Conservation (phyloP, 306 rosid genomes). For the Acacia crassicarpa region DNA sequence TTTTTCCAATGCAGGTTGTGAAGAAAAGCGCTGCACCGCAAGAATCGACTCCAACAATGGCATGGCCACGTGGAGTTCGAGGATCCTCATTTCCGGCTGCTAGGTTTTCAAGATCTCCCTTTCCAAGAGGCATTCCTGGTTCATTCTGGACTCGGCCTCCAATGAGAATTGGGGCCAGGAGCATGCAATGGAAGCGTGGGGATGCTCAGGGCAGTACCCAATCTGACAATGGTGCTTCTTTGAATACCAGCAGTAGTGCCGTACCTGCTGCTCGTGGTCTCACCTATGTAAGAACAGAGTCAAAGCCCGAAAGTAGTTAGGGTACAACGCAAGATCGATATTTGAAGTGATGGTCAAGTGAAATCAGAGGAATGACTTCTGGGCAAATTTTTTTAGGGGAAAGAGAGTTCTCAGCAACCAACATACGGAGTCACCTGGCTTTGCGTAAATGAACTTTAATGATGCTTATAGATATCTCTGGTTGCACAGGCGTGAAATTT, state of each 20-base stretch:
- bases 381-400: constrained; percentile 1
- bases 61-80: constrained; percentile 58
- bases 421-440: neutral
- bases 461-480: neutral
- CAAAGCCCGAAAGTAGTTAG: constrained; percentile 55
- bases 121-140: constrained; percentile 50
- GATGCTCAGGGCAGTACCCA: constrained; percentile 46
- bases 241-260: constrained; percentile 31
- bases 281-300: constrained; percentile 71
- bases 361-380: constrained; percentile 11
- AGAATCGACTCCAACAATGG: constrained; percentile 46
- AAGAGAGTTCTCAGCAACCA: neutral
- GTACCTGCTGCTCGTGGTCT: constrained; percentile 61
- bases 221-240: constrained; percentile 37
- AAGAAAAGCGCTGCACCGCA: constrained; percentile 62
- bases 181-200: constrained; percentile 83
- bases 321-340: constrained; percentile 37
- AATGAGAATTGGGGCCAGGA: constrained; percentile 66
- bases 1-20: constrained; percentile 53
- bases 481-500: constrained; percentile 3
- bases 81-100: constrained; percentile 53
- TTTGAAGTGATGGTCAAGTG: neutral
- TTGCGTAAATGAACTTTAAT: constrained; percentile 19
- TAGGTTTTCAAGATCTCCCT: constrained; percentile 58
- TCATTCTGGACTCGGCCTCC: constrained; percentile 61